Conservation (phyloP, 2,329 filamentous ascomycete species). For the Madurella mycetomatis region DNA sequence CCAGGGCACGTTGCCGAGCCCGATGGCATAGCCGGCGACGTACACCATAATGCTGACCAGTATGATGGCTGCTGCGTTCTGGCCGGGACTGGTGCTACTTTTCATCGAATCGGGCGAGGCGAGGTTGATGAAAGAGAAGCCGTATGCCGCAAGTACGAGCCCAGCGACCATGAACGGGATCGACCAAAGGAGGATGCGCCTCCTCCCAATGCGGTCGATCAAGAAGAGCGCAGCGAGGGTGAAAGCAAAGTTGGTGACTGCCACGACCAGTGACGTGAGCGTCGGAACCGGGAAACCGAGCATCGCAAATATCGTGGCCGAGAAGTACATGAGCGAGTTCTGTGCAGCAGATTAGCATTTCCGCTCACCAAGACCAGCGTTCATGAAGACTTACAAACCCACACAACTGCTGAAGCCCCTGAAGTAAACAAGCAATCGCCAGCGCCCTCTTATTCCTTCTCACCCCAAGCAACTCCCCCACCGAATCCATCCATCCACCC, state of each 20-base stretch:
- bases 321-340: conserved; percentile 93
- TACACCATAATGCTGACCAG: conserved; percentile 75
- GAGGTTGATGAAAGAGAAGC: conserved; percentile 63
- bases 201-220: conserved; percentile 74
- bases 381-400: conserved; percentile 60
- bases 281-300: conserved; percentile 76
- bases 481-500: conserved; percentile 40
- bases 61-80: conserved; percentile 51
- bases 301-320: conserved; percentile 73
- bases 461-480: conserved; percentile 52
- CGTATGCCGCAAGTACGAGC: conserved; percentile 64
- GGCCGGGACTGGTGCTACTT: conserved; percentile 14
- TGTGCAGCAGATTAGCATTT: conserved; percentile 28
- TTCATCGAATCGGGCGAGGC: conserved; percentile 22
- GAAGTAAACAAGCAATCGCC: conserved; percentile 78
- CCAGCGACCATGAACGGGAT: conserved; percentile 79
- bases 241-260: conserved; percentile 77
- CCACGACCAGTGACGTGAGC: conserved; percentile 71
- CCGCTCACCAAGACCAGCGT: neutral
- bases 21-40: conserved; percentile 79
- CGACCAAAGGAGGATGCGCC: conserved; percentile 75
- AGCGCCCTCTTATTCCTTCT: conserved; percentile 69
- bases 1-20: conserved; percentile 91
- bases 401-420: conserved; percentile 83
- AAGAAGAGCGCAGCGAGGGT: conserved; percentile 69